phyloP scores from a whole-genome alignment of 441 rosid species.

The Geranium incanum region DNA sequence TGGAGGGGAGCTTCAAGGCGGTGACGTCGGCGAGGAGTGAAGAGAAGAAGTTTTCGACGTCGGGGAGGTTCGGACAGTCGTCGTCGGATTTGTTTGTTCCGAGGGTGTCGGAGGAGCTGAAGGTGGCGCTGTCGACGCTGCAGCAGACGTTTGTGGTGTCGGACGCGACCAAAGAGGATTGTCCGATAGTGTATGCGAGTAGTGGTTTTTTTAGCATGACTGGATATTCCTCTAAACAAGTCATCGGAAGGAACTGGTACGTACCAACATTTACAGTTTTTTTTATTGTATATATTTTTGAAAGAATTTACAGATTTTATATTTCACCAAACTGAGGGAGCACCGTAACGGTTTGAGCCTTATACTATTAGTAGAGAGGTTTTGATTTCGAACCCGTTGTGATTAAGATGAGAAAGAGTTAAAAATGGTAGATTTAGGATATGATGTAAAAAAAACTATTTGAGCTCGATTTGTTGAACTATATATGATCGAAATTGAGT shows the following conservation, averaged over 20 bases:
- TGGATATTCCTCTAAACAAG: slow-evolving; percentile 82
- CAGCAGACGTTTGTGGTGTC: slow-evolving; percentile 94
- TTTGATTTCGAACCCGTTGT: background rate
- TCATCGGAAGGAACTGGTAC: slow-evolving; percentile 87
- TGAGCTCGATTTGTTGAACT: too few relatives aligned
- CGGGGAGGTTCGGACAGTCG: slow-evolving; percentile 26
- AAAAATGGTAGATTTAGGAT: too few relatives aligned
- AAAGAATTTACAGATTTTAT: too few relatives aligned
- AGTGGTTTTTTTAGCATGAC: slow-evolving; percentile 96
- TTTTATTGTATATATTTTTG: too few relatives aligned
- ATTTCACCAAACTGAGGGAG: too few relatives aligned
- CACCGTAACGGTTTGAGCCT: too few relatives aligned
- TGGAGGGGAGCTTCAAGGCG: slow-evolving; percentile 65
- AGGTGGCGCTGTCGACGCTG: slow-evolving; percentile 71
- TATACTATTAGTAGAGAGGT: too few relatives aligned
- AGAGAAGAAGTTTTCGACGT: background rate
- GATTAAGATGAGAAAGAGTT: background rate
- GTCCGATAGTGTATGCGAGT: slow-evolving; percentile 87
- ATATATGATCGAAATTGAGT: too few relatives aligned
- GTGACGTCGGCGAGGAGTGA: slow-evolving; percentile 30
- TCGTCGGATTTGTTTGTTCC: slow-evolving; percentile 47
- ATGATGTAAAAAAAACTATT: too few relatives aligned
- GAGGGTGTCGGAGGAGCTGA: slow-evolving; percentile 66
- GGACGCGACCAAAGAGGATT: slow-evolving; percentile 87
- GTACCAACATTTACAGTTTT: background rate